Conservation (phyloP, 495 filamentous ascomycete species). For the Chaetomium cochliodes region DNA sequence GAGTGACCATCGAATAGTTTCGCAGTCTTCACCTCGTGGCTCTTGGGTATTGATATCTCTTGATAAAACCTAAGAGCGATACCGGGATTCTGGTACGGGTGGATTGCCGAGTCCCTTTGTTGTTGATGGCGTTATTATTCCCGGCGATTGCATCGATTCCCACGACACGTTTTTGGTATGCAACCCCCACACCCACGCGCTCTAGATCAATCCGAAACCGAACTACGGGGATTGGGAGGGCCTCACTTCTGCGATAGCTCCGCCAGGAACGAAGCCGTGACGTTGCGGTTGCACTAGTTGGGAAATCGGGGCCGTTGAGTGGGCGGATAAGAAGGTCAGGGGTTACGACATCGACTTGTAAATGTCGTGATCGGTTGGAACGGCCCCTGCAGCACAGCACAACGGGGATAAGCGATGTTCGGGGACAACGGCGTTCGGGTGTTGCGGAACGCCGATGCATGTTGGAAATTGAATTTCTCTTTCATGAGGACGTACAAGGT, state of each 20-base stretch:
- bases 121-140: constrained; percentile 31
- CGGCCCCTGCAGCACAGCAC: background rate
- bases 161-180: background rate
- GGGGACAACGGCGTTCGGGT: background rate
- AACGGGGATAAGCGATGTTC: constrained; percentile 16
- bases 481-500: background rate
- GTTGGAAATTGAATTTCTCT: background rate
- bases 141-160: constrained; percentile 24
- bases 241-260: background rate
- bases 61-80: background rate
- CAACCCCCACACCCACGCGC: background rate
- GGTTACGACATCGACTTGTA: constrained; percentile 27
- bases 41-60: background rate
- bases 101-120: background rate
- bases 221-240: background rate
- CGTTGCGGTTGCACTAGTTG: constrained; percentile 9
- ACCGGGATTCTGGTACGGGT: background rate
- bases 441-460: background rate
- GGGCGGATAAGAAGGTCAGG: constrained; percentile 1
- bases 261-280: background rate
- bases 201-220: background rate
- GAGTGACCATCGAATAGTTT: background rate
- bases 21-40: background rate
- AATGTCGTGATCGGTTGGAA: constrained; percentile 28
- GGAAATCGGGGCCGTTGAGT: background rate